A percentile compares a stretch with the other conserved stretches of the same genome.
Conservation (phyloP, 176 grass and related monocot species). For the Avena sativa region DNA sequence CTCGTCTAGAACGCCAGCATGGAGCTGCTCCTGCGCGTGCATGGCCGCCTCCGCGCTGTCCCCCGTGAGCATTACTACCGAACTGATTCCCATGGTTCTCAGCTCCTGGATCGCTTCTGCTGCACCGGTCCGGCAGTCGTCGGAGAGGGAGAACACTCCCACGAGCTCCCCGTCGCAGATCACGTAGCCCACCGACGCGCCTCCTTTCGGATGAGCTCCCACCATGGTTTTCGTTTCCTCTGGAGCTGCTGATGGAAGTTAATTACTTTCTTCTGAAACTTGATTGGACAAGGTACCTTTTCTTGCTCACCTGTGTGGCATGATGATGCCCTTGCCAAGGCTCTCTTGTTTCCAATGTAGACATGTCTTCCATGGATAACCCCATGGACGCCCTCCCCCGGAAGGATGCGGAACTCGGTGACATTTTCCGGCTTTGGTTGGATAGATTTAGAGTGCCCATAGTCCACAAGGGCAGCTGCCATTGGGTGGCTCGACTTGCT, state of each 20-base stretch:
- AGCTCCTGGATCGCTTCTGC: conserved; percentile 68
- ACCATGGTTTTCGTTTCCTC: not conserved
- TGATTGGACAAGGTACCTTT: too few species aligned
- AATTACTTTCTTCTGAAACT: not conserved
- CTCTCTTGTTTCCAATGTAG: conserved; percentile 67
- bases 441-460: conserved; percentile 56
- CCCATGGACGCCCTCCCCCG: conserved; percentile 73
- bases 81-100: conserved; percentile 59
- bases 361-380: conserved; percentile 59
- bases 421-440: conserved; percentile 56
- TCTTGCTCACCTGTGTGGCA: conserved; percentile 37
- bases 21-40: conserved; percentile 60
- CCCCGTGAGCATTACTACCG: conserved; percentile 73
- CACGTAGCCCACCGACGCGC: conserved; percentile 62
- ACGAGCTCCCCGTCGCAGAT: conserved; percentile 43
- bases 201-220: conserved; percentile 35
- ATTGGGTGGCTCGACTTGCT: conserved; percentile 90
- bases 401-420: conserved; percentile 55
- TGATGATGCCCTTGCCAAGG: conserved; percentile 43
- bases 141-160: conserved; percentile 50
- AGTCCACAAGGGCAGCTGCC: conserved; percentile 74
- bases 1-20: conserved; percentile 45
- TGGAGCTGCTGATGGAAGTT: conserved; percentile 9
- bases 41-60: conserved; percentile 59
- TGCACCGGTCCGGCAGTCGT: conserved; percentile 58